These are phyloP conservation scores for Somion occarium DNA, from an alignment of 1,284 basidiomycete genomes.

Conservation along the genomic window DNA sequence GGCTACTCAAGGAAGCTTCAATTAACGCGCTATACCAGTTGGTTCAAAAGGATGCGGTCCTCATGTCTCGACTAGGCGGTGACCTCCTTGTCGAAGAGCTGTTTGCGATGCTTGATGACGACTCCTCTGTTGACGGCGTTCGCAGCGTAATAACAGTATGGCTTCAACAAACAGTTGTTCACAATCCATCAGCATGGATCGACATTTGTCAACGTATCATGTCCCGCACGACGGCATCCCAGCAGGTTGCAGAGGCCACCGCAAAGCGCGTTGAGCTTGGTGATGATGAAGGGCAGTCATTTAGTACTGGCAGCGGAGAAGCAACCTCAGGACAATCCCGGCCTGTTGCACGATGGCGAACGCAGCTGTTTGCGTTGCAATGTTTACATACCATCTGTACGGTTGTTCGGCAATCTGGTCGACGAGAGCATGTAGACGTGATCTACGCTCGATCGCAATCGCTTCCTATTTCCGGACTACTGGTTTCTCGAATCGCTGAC, in stretches of 20 bases:
- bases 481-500: conserved; percentile 84
- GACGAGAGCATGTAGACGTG: conserved; percentile 80
- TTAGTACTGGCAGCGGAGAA: conserved; percentile 54
- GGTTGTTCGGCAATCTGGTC: conserved; percentile 68
- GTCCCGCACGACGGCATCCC: conserved; percentile 80
- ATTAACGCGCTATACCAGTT: conserved; percentile 97
- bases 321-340: conserved; percentile 33
- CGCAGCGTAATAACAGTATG: conserved; percentile 92
- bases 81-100: conserved; percentile 92
- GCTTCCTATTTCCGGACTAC: conserved; percentile 40
- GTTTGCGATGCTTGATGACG: conserved; percentile 92
- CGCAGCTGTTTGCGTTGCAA: conserved; percentile 91
- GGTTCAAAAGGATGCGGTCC: conserved; percentile 90
- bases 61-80: conserved; percentile 92
- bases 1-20: conserved; percentile 88
- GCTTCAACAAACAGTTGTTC: conserved; percentile 90
- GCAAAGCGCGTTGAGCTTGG: conserved; percentile 48
- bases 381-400: conserved; percentile 90
- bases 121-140: conserved; percentile 92
- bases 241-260: conserved; percentile 63
- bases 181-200: conserved; percentile 96
- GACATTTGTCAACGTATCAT: conserved; percentile 97
- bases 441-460: conserved; percentile 44
- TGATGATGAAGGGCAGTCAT: conserved; percentile 90
- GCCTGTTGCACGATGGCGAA: conserved; percentile 87